Percentiles rank a stretch among this genome's conserved stretches.
Conservation (phyloP, 2,329 filamentous ascomycete genomes). For the Phyllachora maydis region DNA sequence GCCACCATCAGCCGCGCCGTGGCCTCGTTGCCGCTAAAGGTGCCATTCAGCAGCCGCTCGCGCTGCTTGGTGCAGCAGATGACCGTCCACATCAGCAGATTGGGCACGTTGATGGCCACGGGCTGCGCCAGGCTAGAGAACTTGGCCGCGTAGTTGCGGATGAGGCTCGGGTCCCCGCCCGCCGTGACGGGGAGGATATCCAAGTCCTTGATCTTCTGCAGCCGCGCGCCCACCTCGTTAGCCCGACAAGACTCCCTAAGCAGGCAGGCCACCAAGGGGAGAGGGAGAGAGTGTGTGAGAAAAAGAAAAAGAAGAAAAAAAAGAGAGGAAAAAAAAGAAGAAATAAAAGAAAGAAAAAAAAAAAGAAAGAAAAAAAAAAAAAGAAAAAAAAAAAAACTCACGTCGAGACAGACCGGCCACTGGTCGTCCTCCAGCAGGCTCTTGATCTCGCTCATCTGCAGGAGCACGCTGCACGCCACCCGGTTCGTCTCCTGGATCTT, state of each 20-base stretch:
- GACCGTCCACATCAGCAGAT: slow-evolving; percentile 86
- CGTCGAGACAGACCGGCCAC: slow-evolving; percentile 37
- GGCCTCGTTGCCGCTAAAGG: slow-evolving; percentile 55
- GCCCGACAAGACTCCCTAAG: neutral
- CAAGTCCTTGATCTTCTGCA: slow-evolving; percentile 45
- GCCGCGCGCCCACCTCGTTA: too few relatives aligned
- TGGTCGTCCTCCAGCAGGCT: slow-evolving; percentile 27
- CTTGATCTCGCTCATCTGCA: slow-evolving; percentile 43
- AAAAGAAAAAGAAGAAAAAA: too few relatives aligned
- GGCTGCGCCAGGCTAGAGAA: slow-evolving; percentile 64
- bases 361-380: neutral
- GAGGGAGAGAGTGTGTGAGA: too few relatives aligned
- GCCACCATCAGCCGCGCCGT: slow-evolving; percentile 44
- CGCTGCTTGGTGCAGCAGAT: slow-evolving; percentile 65
- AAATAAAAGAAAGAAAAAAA: too few relatives aligned
- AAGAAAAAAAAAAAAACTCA: slow-evolving; percentile 16
- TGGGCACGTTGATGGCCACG: slow-evolving; percentile 75
- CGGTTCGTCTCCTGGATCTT: slow-evolving; percentile 35
- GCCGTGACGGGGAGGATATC: slow-evolving; percentile 66
- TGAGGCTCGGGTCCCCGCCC: slow-evolving; percentile 51
- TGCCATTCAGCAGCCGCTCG: slow-evolving; percentile 44
- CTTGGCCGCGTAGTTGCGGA: slow-evolving; percentile 61
- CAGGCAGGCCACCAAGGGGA: neutral
- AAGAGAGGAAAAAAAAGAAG: too few relatives aligned
- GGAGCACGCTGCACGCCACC: slow-evolving; percentile 30